Conservation (phyloP, 106 monocot genomes). For the Phalaenopsis equestris region DNA sequence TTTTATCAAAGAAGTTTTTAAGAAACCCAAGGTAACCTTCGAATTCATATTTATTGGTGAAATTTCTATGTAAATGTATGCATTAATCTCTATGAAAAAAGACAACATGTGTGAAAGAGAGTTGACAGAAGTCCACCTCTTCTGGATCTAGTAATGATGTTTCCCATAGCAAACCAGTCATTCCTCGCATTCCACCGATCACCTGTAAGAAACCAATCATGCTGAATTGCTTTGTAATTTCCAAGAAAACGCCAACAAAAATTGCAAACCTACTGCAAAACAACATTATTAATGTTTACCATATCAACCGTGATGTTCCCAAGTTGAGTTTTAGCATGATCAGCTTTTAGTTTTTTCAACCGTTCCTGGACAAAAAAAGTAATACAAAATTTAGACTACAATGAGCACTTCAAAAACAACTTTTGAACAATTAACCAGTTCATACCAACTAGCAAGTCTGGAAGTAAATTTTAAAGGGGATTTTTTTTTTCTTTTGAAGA, state of each 20-base stretch:
- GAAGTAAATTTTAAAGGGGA: neutral
- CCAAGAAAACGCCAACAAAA: neutral
- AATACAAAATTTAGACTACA: neutral
- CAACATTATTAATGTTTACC: slow-evolving; percentile 26
- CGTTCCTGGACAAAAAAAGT: slow-evolving; percentile 55
- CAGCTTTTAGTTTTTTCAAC: slow-evolving; percentile 81
- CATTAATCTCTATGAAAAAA: neutral
- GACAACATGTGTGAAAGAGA: neutral
- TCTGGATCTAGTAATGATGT: slow-evolving; percentile 94
- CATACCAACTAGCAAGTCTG: neutral
- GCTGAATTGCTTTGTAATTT: neutral
- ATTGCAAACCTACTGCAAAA: neutral
- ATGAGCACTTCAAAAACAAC: neutral
- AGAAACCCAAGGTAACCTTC: neutral
- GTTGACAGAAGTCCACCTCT: slow-evolving; percentile 44
- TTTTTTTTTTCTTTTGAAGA: neutral
- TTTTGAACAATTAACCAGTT: neutral
- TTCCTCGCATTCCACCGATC: slow-evolving; percentile 99
- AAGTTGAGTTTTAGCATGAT: slow-evolving; percentile 85
- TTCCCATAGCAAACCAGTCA: slow-evolving; percentile 93
- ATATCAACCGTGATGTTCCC: slow-evolving; percentile 92
- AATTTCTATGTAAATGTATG: neutral
- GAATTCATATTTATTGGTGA: neutral
- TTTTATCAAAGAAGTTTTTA: neutral
- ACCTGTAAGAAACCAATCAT: slow-evolving; percentile 41